Conservation (phyloP, 352 stramenopile genomes). For the Phytopythium kandeliae region DNA sequence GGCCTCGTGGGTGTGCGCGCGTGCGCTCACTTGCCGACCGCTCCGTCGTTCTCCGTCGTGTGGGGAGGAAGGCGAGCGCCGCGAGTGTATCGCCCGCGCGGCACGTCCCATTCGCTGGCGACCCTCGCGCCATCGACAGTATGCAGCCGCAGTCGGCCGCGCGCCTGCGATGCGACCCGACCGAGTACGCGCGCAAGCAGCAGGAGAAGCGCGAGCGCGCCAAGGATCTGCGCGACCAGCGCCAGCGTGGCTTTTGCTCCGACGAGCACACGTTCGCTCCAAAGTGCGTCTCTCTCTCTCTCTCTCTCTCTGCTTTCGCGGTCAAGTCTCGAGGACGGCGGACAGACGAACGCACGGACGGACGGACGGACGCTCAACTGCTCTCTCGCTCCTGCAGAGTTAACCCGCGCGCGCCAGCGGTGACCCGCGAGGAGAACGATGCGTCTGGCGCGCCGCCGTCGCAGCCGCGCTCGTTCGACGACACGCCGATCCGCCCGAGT, state of each 20-base stretch:
- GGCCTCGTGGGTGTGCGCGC: too few species aligned
- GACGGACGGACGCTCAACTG: too few species aligned
- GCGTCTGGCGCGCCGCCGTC: constrained; percentile 1
- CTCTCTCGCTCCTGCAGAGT: background rate
- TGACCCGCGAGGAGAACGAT: constrained; percentile 52
- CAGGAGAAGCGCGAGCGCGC: constrained; percentile 72
- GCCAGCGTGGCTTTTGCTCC: constrained; percentile 56
- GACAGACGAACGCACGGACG: too few species aligned
- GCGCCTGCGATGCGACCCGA: constrained; percentile 68
- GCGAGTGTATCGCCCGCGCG: too few species aligned
- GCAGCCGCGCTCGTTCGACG: constrained; percentile 21
- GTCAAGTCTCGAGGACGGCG: too few species aligned
- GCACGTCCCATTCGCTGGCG: too few species aligned
- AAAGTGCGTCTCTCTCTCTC: constrained; percentile 37
- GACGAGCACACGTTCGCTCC: constrained; percentile 75
- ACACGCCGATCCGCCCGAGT: constrained; percentile 40
- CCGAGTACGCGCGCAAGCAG: constrained; percentile 76
- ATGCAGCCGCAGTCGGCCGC: constrained; percentile 30
- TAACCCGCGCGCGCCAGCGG: constrained; percentile 1
- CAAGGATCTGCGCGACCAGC: constrained; percentile 67
- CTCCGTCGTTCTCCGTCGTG: background rate
- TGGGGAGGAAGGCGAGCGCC: too few species aligned
- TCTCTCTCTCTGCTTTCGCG: background rate
- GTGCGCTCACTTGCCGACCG: background rate
- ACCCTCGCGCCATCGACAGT: too few species aligned